Evolutionary conservation across 129 eudicot genomes (phyloP).

Genomic region (Tagetes patula): DNA sequence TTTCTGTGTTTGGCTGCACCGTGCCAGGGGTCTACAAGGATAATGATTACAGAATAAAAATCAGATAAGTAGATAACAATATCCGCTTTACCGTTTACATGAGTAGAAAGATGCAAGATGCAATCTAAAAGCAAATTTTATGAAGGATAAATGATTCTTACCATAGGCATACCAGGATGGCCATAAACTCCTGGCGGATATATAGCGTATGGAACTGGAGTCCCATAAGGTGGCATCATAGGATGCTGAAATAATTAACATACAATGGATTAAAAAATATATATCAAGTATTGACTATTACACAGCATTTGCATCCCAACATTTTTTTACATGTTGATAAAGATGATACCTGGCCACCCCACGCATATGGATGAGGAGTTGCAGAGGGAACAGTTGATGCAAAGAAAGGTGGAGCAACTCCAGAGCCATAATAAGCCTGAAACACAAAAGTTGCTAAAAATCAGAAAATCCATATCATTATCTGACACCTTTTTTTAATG

Average conservation of each 20-base stretch:
- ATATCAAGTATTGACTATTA: not conserved
- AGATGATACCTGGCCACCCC: slow-evolving; percentile 83
- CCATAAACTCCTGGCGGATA: slow-evolving; percentile 86
- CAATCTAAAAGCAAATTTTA: slow-evolving; percentile 12
- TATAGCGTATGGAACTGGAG: slow-evolving; percentile 83
- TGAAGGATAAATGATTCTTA: slow-evolving; percentile 25
- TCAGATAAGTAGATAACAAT: not conserved
- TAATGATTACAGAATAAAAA: slow-evolving; percentile 9
- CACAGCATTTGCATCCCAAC: slow-evolving; percentile 11
- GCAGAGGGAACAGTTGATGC: slow-evolving; percentile 86
- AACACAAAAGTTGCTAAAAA: slow-evolving; percentile 23
- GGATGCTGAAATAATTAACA: slow-evolving; percentile 62
- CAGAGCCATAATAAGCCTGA: slow-evolving; percentile 91
- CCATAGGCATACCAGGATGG: slow-evolving; percentile 79
- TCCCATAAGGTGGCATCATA: slow-evolving; percentile 85
- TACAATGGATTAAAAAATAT: not conserved
- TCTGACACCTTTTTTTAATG: slow-evolving; percentile 4
- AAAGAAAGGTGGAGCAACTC: slow-evolving; percentile 84
- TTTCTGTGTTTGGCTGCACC: slow-evolving; percentile 40
- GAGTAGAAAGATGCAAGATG: not conserved
- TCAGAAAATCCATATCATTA: slow-evolving; percentile 17
- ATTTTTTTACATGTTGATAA: not conserved
- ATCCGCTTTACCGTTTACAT: not conserved
- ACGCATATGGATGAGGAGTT: slow-evolving; percentile 89
- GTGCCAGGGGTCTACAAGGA: slow-evolving; percentile 43